Conservation (phyloP, 345 rosid genomes). For the Durio zibethinus region DNA sequence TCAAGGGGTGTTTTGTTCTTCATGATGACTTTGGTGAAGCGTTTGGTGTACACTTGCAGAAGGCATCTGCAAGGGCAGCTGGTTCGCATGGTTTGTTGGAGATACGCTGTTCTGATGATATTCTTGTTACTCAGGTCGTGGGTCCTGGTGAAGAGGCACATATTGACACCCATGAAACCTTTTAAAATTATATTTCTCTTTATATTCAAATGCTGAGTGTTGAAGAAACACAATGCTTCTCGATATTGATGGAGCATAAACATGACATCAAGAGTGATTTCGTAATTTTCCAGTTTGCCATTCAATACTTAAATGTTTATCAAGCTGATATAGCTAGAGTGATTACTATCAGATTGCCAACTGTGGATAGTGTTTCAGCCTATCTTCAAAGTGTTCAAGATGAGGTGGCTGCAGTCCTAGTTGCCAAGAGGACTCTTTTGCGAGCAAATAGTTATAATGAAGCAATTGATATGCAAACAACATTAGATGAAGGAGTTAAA, state of each 20-base stretch:
- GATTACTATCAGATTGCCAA: conserved; percentile 70
- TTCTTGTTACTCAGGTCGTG: conserved; percentile 78
- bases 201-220: conserved; percentile 81
- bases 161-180: conserved; percentile 62
- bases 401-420: conserved; percentile 85
- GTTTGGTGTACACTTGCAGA: conserved; percentile 91
- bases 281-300: conserved; percentile 78
- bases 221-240: conserved; percentile 93
- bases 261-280: conserved; percentile 65
- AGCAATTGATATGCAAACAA: conserved; percentile 67
- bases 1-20: conserved; percentile 94
- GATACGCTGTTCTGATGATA: conserved; percentile 93
- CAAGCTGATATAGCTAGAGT: conserved; percentile 89
- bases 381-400: conserved; percentile 80
- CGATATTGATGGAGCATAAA: conserved; percentile 79
- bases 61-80: conserved; percentile 63
- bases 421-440: conserved; percentile 86
- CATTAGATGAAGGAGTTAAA: conserved; percentile 88
- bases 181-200: conserved; percentile 62
- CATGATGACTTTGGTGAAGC: conserved; percentile 99
- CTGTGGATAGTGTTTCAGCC: conserved; percentile 82
- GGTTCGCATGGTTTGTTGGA: conserved; percentile 60
- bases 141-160: conserved; percentile 99
- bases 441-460: conserved; percentile 60
- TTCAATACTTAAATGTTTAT: conserved; percentile 70